phyloP scores from a whole-genome alignment of 441 rosid genomes.

The Metrosideros polymorpha region DNA sequence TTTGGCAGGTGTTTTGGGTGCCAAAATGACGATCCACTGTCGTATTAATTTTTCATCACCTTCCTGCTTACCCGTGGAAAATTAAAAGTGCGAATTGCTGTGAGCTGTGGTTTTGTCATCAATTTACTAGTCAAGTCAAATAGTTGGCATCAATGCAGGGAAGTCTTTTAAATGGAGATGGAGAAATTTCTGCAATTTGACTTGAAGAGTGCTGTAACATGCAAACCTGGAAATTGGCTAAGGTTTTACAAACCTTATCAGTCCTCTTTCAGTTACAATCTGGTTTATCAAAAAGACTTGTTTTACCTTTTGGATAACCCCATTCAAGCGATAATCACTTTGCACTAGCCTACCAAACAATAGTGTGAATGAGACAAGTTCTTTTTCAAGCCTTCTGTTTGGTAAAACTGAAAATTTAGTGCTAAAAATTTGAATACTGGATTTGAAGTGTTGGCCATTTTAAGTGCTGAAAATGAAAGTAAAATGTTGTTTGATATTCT shows the following conservation, averaged over 20 bases:
- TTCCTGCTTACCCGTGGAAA: not conserved
- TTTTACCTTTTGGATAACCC: not conserved
- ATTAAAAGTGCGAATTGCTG: not conserved
- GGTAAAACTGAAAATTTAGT: not conserved
- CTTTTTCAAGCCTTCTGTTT: not conserved
- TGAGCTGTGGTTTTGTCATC: not conserved
- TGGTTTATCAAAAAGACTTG: not conserved
- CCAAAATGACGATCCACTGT: not conserved
- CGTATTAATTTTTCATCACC: not conserved
- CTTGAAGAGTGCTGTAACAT: not conserved
- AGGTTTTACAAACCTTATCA: not conserved
- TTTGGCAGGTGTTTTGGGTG: not conserved
- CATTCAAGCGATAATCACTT: not conserved
- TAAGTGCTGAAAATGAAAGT: not conserved
- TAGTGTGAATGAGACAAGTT: not conserved
- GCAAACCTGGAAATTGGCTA: not conserved
- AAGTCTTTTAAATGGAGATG: not conserved
- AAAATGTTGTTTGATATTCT: not conserved
- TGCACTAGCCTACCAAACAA: not conserved
- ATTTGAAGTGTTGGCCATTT: not conserved
- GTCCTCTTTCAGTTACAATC: not conserved
- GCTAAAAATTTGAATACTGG: not conserved
- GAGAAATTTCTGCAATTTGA: not conserved
- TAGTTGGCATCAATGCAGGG: not conserved
- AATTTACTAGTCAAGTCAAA: not conserved